A percentile compares a stretch with the other conserved stretches of the same genome.
Conservation (phyloP, 2,329 filamentous ascomycete species). For the Pyricularia grisea region DNA sequence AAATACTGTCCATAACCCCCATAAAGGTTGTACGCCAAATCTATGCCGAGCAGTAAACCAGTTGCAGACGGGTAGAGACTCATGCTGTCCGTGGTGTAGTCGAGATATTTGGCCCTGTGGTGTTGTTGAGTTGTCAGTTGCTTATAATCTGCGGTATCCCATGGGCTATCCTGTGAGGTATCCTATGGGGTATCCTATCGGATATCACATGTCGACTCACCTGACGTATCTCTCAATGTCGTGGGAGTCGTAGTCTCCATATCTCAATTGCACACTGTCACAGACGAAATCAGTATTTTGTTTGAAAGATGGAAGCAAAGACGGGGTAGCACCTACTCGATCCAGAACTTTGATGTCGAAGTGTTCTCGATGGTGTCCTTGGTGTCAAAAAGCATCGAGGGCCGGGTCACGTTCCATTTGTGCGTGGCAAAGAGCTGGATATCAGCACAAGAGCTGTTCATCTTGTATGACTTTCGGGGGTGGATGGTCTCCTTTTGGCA, state of each 20-base stretch:
- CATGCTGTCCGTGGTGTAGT: constrained; percentile 98
- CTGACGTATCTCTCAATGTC: constrained; percentile 91
- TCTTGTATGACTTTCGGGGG: constrained; percentile 99
- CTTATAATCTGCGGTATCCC: neutral
- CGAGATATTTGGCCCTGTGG: constrained; percentile 83
- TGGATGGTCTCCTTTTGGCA: constrained; percentile 99
- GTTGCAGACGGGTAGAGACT: constrained; percentile 97
- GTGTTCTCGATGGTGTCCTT: constrained; percentile 92
- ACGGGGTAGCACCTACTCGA: constrained; percentile 74
- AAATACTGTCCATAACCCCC: constrained; percentile 98
- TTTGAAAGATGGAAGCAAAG: neutral
- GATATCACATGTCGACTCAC: neutral
- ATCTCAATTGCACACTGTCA: constrained; percentile 3
- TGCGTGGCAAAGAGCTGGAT: constrained; percentile 94
- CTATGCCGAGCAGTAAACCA: constrained; percentile 94
- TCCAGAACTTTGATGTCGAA: constrained; percentile 98
- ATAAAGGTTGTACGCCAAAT: constrained; percentile 96
- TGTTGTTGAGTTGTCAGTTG: neutral
- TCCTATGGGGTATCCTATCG: neutral
- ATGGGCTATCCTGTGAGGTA: neutral
- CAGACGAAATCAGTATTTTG: neutral
- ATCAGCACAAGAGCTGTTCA: constrained; percentile 98
- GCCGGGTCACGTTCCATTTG: constrained; percentile 96
- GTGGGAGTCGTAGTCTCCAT: constrained; percentile 93
- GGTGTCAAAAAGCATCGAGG: constrained; percentile 88